A percentile compares a stretch with the other conserved stretches of the same genome.
These are phyloP conservation scores for Oemleria cerasiformis DNA, from an alignment of 306 rosid species.

Conservation along the genomic window DNA sequence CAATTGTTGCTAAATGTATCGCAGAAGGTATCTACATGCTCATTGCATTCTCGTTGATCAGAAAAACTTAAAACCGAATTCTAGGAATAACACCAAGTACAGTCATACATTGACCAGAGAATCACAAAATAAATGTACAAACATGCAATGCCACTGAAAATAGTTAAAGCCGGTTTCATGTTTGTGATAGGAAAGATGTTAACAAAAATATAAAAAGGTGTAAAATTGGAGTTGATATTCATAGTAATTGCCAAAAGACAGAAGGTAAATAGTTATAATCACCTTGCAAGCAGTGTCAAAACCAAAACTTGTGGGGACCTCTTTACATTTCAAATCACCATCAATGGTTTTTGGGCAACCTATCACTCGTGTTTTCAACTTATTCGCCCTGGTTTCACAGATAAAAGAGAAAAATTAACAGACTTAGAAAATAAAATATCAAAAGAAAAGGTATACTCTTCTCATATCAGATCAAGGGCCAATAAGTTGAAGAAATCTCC, in stretches of 20 bases:
- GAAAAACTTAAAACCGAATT: not conserved
- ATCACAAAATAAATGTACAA: too few species aligned
- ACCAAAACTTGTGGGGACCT: slow-evolving; percentile 96
- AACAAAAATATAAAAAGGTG: not conserved
- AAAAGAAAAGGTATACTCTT: not conserved
- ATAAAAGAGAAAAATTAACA: slow-evolving; percentile 10
- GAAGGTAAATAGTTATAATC: slow-evolving; percentile 16
- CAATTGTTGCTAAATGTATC: not conserved
- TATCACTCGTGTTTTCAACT: slow-evolving; percentile 72
- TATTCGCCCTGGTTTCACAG: slow-evolving; percentile 57
- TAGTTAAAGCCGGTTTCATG: not conserved
- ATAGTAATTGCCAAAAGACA: not conserved
- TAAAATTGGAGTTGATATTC: not conserved
- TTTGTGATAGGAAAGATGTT: not conserved
- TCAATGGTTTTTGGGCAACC: slow-evolving; percentile 99
- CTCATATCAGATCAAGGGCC: not conserved
- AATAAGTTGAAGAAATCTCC: not conserved
- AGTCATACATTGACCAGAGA: not conserved
- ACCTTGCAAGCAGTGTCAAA: slow-evolving; percentile 99
- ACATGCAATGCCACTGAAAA: too few species aligned
- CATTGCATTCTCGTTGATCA: not conserved
- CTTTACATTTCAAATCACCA: slow-evolving; percentile 93
- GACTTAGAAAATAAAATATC: not conserved
- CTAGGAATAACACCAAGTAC: not conserved
- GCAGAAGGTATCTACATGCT: not conserved